Conservation (phyloP, 768 basidiomycete species). For the Suillus subluteus region DNA sequence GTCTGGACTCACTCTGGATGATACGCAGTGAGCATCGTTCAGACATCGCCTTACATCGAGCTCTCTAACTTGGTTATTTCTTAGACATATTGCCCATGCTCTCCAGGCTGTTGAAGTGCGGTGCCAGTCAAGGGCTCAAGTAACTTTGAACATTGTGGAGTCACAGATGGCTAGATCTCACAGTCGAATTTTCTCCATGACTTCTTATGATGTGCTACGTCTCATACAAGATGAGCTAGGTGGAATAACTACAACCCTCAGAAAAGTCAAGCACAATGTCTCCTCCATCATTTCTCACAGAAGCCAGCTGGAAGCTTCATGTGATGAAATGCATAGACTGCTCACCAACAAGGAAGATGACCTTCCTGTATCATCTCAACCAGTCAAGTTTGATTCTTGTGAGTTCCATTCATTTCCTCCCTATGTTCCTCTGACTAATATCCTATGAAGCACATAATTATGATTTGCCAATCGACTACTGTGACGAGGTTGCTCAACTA, state of each 20-base stretch:
- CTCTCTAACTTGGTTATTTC: neutral
- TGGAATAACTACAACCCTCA: neutral
- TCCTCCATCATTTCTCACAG: neutral
- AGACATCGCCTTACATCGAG: neutral
- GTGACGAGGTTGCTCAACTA: slow-evolving; percentile 23
- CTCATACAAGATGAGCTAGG: neutral
- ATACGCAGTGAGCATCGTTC: neutral
- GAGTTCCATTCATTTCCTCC: neutral
- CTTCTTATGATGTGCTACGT: neutral
- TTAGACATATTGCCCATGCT: neutral
- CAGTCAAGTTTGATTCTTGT: neutral
- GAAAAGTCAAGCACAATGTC: neutral
- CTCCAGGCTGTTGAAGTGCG: neutral
- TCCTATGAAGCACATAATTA: slow-evolving; percentile 12
- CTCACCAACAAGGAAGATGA: neutral
- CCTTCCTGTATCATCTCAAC: neutral
- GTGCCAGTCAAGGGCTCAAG: neutral
- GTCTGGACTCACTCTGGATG: neutral
- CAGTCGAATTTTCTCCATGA: neutral
- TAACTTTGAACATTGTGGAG: neutral
- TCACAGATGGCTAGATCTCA: neutral
- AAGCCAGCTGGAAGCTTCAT: neutral
- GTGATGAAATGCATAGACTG: neutral
- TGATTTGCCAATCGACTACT: slow-evolving; percentile 8
- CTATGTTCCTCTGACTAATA: neutral